Percentiles rank a stretch among this genome's conserved stretches.
These are phyloP conservation scores for Cardamine chenopodiifolia DNA, from an alignment of 345 rosid genomes.

Conservation along the genomic window DNA sequence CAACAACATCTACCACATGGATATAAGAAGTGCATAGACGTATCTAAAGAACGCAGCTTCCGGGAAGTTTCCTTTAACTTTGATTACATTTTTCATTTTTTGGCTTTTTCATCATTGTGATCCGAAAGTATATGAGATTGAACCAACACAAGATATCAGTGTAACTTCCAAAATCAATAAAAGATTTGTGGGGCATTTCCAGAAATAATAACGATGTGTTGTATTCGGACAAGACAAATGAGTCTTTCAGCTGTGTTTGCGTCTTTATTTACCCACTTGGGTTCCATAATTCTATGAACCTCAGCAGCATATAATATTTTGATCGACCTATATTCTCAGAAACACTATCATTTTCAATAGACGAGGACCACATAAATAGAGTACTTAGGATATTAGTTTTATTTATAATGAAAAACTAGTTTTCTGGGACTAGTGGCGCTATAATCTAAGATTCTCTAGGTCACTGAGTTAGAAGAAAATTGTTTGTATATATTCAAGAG, in stretches of 20 bases:
- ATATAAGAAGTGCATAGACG: slow-evolving; percentile 35
- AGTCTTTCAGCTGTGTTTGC: slow-evolving; percentile 16
- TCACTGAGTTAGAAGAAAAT: not conserved
- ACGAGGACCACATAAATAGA: slow-evolving; percentile 13
- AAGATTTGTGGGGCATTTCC: slow-evolving; percentile 35
- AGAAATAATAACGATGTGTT: slow-evolving; percentile 11
- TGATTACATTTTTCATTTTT: not conserved
- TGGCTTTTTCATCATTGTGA: slow-evolving; percentile 27
- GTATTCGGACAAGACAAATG: slow-evolving; percentile 30
- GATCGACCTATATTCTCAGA: not conserved
- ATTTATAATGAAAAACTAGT: not conserved
- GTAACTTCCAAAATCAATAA: slow-evolving; percentile 28
- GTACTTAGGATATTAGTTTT: not conserved
- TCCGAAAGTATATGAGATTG: slow-evolving; percentile 16
- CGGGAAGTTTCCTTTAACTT: slow-evolving; percentile 37
- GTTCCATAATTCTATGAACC: slow-evolving; percentile 7
- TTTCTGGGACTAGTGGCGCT: slow-evolving; percentile 17
- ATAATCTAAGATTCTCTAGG: slow-evolving; percentile 1
- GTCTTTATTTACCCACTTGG: slow-evolving; percentile 31
- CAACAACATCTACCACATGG: slow-evolving; percentile 37
- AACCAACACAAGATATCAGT: slow-evolving; percentile 17
- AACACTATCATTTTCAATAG: slow-evolving; percentile 3
- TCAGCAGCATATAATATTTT: not conserved
- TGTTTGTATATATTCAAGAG: not conserved
- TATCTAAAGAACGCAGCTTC: slow-evolving; percentile 34